Evolutionary conservation across 768 basidiomycete species (phyloP).

Genomic region (Termitomyces sp.): DNA sequence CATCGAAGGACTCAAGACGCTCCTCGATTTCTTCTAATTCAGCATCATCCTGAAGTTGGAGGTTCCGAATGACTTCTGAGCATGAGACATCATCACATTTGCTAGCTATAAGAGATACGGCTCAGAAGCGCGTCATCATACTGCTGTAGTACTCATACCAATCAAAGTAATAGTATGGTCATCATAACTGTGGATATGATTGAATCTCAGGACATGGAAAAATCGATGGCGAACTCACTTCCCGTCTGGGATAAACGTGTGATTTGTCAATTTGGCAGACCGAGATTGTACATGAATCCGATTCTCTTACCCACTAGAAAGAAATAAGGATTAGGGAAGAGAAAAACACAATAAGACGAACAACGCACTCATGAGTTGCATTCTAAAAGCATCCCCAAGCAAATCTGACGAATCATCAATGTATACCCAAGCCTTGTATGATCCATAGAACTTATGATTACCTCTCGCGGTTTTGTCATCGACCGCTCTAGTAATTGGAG

Average conservation of each 20-base stretch:
- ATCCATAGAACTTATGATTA: conserved; percentile 15
- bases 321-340: conserved; percentile 1
- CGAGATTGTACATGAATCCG: not conserved
- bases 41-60: conserved; percentile 50
- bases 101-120: conserved; percentile 34
- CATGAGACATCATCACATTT: conserved; percentile 66
- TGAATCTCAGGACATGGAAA: not conserved
- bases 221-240: conserved; percentile 36
- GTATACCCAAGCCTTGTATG: not conserved
- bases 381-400: conserved; percentile 63
- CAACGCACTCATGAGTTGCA: conserved; percentile 56
- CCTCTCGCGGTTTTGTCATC: conserved; percentile 65
- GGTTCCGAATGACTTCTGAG: conserved; percentile 50
- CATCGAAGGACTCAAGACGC: conserved; percentile 33
- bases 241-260: conserved; percentile 37
- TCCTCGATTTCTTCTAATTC: conserved; percentile 49
- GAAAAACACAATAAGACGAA: not conserved
- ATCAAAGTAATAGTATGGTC: conserved; percentile 60
- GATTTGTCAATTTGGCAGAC: not conserved
- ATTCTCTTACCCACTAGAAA: conserved; percentile 39
- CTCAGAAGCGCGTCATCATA: not conserved
- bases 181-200: conserved; percentile 41
- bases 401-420: conserved; percentile 34
- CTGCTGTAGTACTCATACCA: conserved; percentile 28
- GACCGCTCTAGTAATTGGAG: conserved; percentile 61